These are phyloP conservation scores for Huntiella bhutanensis DNA, from an alignment of 2,329 filamentous ascomycete species.

Conservation along the genomic window DNA sequence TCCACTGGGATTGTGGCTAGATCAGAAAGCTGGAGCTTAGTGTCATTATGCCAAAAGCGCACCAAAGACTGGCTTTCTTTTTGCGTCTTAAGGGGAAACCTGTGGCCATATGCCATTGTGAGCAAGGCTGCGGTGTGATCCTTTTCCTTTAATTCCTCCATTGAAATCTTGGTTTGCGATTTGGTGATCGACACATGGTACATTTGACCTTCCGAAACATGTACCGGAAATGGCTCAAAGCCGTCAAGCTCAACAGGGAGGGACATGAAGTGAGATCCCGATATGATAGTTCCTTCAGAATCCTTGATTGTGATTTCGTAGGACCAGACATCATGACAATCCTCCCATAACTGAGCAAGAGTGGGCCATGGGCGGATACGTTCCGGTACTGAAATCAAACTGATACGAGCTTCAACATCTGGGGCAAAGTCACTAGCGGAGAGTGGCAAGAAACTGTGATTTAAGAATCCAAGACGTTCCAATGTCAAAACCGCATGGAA, in stretches of 20 bases:
- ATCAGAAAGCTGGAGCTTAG: background rate
- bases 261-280: slow-evolving; percentile 23
- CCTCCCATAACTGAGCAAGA: slow-evolving; percentile 26
- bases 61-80: background rate
- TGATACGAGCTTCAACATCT: slow-evolving; percentile 20
- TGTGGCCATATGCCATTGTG: slow-evolving; percentile 6
- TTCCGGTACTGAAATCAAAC: slow-evolving; percentile 20
- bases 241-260: slow-evolving; percentile 25
- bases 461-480: slow-evolving; percentile 52
- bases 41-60: slow-evolving; percentile 1
- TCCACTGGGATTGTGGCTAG: background rate
- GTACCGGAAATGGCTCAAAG: slow-evolving; percentile 21
- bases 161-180: background rate
- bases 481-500: slow-evolving; percentile 61
- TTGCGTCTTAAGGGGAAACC: background rate
- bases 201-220: slow-evolving; percentile 19
- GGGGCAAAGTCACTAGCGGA: slow-evolving; percentile 21
- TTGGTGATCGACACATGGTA: slow-evolving; percentile 21
- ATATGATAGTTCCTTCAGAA: slow-evolving; percentile 14
- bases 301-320: slow-evolving; percentile 20
- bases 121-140: slow-evolving; percentile 6
- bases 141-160: slow-evolving; percentile 17
- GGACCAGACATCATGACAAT: slow-evolving; percentile 12
- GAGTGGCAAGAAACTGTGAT: slow-evolving; percentile 57
- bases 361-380: slow-evolving; percentile 28